These are phyloP conservation scores for Cytospora paraplurivora DNA, from an alignment of 2,329 filamentous ascomycete species.

Conservation along the genomic window DNA sequence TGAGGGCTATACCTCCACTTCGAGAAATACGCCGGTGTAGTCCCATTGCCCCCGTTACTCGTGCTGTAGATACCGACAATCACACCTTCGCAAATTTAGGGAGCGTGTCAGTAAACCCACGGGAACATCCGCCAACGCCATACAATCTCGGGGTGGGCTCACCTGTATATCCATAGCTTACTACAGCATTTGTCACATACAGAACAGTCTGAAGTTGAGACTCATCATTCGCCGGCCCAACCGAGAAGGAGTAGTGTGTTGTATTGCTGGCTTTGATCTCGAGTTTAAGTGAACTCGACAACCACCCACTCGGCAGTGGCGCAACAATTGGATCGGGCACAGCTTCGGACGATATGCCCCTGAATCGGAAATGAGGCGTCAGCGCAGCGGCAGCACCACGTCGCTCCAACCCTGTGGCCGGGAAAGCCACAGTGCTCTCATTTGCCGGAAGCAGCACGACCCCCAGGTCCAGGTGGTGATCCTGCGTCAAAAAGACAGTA, in stretches of 20 bases:
- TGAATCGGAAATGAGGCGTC: constrained; percentile 48
- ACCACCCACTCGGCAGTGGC: constrained; percentile 45
- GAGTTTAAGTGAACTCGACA: constrained; percentile 39
- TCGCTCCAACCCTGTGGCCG: constrained; percentile 26
- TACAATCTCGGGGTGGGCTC: constrained; percentile 21
- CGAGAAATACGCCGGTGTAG: constrained; percentile 48
- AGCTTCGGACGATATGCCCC: constrained; percentile 44
- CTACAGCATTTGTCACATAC: constrained; percentile 39
- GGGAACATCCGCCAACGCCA: not conserved
- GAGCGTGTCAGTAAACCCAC: not conserved
- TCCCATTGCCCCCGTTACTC: constrained; percentile 49
- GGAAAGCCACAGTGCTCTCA: constrained; percentile 33
- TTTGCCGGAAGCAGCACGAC: constrained; percentile 41
- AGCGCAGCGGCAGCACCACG: constrained; percentile 29
- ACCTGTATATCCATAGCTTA: constrained; percentile 47
- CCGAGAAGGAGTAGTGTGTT: constrained; percentile 48
- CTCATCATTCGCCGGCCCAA: constrained; percentile 38
- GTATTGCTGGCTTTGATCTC: constrained; percentile 48
- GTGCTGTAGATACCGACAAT: constrained; percentile 56
- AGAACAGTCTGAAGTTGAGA: constrained; percentile 39
- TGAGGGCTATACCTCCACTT: constrained; percentile 49
- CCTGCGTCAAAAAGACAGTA: constrained; percentile 55
- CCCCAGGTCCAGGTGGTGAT: constrained; percentile 54
- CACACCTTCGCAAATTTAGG: constrained; percentile 39
- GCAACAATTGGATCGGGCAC: constrained; percentile 42